Percentiles rank a stretch among this genome's conserved stretches.
Conservation (phyloP, 2,329 filamentous ascomycete species). For the Fusarium algeriense region DNA sequence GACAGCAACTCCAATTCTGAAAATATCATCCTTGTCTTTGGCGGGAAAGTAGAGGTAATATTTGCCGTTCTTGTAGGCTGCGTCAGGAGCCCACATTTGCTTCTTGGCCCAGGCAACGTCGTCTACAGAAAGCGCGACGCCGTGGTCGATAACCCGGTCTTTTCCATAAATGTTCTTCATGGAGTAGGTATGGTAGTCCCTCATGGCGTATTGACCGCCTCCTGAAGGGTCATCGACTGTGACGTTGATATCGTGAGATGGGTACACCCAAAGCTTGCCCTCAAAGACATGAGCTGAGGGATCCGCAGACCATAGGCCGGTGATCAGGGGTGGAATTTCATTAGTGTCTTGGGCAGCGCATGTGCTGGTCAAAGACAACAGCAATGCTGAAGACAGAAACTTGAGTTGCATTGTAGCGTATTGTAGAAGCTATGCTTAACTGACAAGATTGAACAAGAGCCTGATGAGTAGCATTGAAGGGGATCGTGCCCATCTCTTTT, state of each 20-base stretch:
- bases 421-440: not conserved
- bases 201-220: constrained; percentile 16
- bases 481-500: not conserved
- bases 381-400: not conserved
- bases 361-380: not conserved
- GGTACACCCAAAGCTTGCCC: constrained; percentile 7
- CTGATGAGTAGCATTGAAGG: not conserved
- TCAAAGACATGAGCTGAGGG: constrained; percentile 28
- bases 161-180: constrained; percentile 23
- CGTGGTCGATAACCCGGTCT: not conserved
- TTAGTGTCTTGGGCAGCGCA: not conserved
- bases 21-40: constrained; percentile 22
- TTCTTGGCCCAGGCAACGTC: constrained; percentile 16
- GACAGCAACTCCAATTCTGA: constrained; percentile 27
- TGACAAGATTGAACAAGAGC: not conserved
- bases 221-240: not conserved
- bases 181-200: constrained; percentile 21
- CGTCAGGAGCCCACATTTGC: constrained; percentile 28
- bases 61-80: constrained; percentile 26
- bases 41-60: constrained; percentile 31
- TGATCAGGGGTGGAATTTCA: constrained; percentile 7
- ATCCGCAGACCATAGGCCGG: constrained; percentile 17
- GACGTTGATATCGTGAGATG: constrained; percentile 19
- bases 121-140: constrained; percentile 6
- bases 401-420: not conserved